Evolutionary conservation across 345 rosid species (phyloP), one percentile per base, ranked within the genome.

Genomic region (Excoecaria agallocha): DNA sequence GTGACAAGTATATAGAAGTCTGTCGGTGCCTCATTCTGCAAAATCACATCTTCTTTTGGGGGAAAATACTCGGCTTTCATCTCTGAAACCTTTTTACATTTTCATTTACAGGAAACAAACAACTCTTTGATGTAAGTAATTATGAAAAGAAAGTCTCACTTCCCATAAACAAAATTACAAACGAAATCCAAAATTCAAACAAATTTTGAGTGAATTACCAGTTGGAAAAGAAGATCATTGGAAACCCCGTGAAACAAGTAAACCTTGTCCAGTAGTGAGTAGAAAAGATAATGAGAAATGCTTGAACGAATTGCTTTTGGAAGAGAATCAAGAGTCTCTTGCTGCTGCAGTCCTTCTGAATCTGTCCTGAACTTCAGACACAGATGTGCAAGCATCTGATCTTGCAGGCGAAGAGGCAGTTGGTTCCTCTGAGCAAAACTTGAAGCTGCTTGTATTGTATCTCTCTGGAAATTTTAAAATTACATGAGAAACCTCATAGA

Each of bases 41-140:
- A 48, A 64, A 80, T 80, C 59, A 80, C 79, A 38, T 80, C 83
- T 45, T 76, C 80, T 48, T 76, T 80, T 25, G 83, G 83, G 49
- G 83, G 80, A 39, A 76, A 80, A 60, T 76, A 80, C 66, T 80
- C 83, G 7, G 83, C 83, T 76, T 80, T 72, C 83, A 80, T 80
- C 74, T 80, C 80, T 35, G 83, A 80, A 15, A 80, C 83, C 83
- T 80, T 70, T 43, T 6, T 51, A 22, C 49, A 35, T 35, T 68
- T 68, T 74, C 37, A 56, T 24, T n/a, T 1, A 50, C 38, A 74
- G 38, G 30, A 30, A 30, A 30, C 30, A 54, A 70, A 51, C 38
- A 35, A 74, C 45, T 10, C 37, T 70, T 51, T 50, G 1, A 62
- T 20, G 20, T 62, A 6, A 50, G 25, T 30, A 48, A 15, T 39